Evolutionary conservation across 148 eudicot species (phyloP).

Genomic region (Vaccinium corymbosum): DNA sequence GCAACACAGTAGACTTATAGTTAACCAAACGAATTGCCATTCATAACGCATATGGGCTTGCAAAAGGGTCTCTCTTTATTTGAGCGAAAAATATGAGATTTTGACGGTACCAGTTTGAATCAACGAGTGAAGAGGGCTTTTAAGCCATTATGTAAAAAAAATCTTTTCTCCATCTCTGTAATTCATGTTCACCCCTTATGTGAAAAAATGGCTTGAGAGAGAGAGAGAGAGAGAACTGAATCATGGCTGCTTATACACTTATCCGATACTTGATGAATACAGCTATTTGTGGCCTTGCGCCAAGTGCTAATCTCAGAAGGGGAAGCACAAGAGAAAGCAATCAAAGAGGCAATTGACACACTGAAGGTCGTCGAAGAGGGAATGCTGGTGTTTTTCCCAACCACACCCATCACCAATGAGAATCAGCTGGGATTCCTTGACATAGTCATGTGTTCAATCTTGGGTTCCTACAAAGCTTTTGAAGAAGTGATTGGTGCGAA

Average conservation of each 20-base stretch:
- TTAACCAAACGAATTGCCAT: no score
- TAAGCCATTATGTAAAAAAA: background rate
- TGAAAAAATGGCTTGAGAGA: background rate
- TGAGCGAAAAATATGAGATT: no score
- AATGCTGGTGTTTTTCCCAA: constrained; percentile 20
- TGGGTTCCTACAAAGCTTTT: constrained; percentile 21
- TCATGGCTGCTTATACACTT: background rate
- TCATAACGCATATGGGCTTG: no score
- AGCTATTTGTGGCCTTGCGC: constrained; percentile 12
- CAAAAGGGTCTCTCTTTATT: no score
- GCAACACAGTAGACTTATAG: no score
- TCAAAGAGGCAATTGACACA: constrained; percentile 21
- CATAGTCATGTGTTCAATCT: constrained; percentile 16
- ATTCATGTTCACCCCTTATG: background rate
- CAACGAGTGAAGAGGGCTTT: background rate
- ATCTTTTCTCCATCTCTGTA: background rate
- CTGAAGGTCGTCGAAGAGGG: constrained; percentile 25
- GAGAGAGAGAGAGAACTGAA: background rate
- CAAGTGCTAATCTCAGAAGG: constrained; percentile 8
- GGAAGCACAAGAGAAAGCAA: constrained; percentile 19
- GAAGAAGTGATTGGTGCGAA: constrained; percentile 26
- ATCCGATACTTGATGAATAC: background rate
- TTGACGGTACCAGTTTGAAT: background rate
- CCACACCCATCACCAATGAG: constrained; percentile 4
- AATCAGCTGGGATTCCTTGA: constrained; percentile 28